phyloP scores from a whole-genome alignment of 331 rosid genomes.

The Rhamnella rubrinervis region DNA sequence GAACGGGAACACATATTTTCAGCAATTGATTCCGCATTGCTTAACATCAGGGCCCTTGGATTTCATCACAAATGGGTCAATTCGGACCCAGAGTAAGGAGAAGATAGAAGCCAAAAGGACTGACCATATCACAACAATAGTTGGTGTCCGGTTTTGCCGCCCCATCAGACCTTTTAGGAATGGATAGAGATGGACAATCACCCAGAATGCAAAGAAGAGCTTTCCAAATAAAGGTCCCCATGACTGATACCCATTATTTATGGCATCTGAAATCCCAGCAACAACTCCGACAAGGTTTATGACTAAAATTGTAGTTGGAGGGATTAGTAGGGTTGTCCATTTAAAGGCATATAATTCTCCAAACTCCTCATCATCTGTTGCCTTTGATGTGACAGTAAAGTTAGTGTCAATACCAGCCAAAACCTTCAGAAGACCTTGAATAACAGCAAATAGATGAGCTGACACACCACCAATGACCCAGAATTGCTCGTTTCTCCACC shows the following conservation, averaged over 20 bases:
- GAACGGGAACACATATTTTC: constrained; percentile 31
- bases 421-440: constrained; percentile 81
- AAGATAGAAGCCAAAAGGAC: constrained; percentile 90
- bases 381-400: constrained; percentile 79
- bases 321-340: constrained; percentile 88
- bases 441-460: constrained; percentile 80
- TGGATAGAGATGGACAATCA: constrained; percentile 87
- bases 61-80: constrained; percentile 79
- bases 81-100: constrained; percentile 95
- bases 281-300: constrained; percentile 90
- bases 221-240: constrained; percentile 95
- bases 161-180: constrained; percentile 99
- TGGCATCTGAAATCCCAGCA: constrained; percentile 92
- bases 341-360: constrained; percentile 67
- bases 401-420: constrained; percentile 77
- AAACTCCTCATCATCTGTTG: constrained; percentile 86
- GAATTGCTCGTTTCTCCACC: constrained; percentile 99
- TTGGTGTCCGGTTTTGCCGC: constrained; percentile 89
- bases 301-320: constrained; percentile 83
- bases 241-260: constrained; percentile 82
- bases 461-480: constrained; percentile 97
- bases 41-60: constrained; percentile 88
- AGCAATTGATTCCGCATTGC: constrained; percentile 87
- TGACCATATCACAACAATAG: constrained; percentile 91
- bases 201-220: constrained; percentile 95